Evolutionary conservation across 2,329 filamentous ascomycete genomes (phyloP).

Genomic region (Colletotrichum australisinense): DNA sequence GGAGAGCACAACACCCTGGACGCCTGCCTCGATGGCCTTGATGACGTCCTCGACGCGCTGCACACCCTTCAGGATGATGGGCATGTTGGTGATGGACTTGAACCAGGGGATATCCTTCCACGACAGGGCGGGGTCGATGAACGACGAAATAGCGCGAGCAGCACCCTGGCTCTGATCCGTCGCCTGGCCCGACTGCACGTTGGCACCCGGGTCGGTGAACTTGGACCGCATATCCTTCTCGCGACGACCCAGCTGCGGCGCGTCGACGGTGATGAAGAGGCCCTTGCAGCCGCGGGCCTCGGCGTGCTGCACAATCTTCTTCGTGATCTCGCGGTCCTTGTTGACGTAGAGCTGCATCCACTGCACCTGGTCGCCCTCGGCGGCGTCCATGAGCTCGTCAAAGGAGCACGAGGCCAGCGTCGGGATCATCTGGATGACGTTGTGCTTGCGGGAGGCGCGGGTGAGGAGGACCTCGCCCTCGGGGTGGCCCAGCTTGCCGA

Average conservation of each 20-base stretch:
- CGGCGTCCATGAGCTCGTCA: slow-evolving; percentile 94
- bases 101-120: slow-evolving; percentile 99
- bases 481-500: slow-evolving; percentile 93
- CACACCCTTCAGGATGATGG: slow-evolving; percentile 95
- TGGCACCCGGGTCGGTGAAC: slow-evolving; percentile 84
- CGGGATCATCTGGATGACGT: slow-evolving; percentile 98
- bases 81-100: slow-evolving; percentile 88
- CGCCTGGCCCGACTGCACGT: slow-evolving; percentile 79
- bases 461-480: slow-evolving; percentile 96
- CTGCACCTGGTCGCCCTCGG: slow-evolving; percentile 83
- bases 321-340: slow-evolving; percentile 91
- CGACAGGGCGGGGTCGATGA: slow-evolving; percentile 93
- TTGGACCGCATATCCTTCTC: slow-evolving; percentile 99
- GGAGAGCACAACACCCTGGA: slow-evolving; percentile 91
- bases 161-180: slow-evolving; percentile 93
- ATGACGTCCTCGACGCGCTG: slow-evolving; percentile 96
- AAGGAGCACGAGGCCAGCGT: slow-evolving; percentile 97
- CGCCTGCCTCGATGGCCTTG: slow-evolving; percentile 82
- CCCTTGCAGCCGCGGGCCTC: slow-evolving; percentile 93
- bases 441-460: slow-evolving; percentile 83
- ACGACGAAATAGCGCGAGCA: slow-evolving; percentile 92
- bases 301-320: slow-evolving; percentile 90
- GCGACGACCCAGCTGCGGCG: slow-evolving; percentile 90
- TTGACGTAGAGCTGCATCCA: slow-evolving; percentile 99
- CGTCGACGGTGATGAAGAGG: slow-evolving; percentile 98